Base-by-base conservation (phyloP, 768 basidiomycete species). In the Xerocomellus dryophilus region DNA sequence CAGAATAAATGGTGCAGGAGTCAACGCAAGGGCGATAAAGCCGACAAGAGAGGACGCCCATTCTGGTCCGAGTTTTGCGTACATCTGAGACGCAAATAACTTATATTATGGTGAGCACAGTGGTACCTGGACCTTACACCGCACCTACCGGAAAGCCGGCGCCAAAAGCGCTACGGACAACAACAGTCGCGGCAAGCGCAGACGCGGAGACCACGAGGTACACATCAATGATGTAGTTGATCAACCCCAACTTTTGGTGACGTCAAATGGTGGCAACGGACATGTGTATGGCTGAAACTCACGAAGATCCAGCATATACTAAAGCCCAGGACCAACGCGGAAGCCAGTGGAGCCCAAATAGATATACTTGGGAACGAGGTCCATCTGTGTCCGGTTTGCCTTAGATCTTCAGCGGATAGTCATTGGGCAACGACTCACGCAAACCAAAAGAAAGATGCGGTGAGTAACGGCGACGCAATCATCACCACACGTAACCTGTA, bases 401-500 rank as follows among this genome's bases (percentile, higher is more conserved):
- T 51, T 39, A 54, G 14, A 38, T 46, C 7, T 47, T 21, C 21
- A 25, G 23, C n/a, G n/a, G 17, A 34, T 23, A 47, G 29, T 25
- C 7, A 34, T 17, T 11, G 42, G 4, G 18, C 3, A 36, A 43
- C 2, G 8, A 71, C 75, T 62, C 55, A 80, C 75, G 71, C 78
- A 62, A 87, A 83, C 84, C 84, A 84, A 68, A 88, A 86, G 66
- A 85, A 81, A 5, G 81, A 76, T 20, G 74, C 45, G 23, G 79
- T 69, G 53, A 82, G 76, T 15, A 83, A 56, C 0, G 84, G 84
- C 0, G 79, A 76, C 3, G 76, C 79, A 54, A 79, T 63, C 54
- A 85, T 70, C 0, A 76, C 76, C 42, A 77, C 69, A 44, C 75
- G 72, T 23, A 86, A 66, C 21, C 84, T 75, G 45, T 76, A 77